Evolutionary conservation across 176 grass and related monocot genomes (phyloP).

Genomic region (Avena sativa): DNA sequence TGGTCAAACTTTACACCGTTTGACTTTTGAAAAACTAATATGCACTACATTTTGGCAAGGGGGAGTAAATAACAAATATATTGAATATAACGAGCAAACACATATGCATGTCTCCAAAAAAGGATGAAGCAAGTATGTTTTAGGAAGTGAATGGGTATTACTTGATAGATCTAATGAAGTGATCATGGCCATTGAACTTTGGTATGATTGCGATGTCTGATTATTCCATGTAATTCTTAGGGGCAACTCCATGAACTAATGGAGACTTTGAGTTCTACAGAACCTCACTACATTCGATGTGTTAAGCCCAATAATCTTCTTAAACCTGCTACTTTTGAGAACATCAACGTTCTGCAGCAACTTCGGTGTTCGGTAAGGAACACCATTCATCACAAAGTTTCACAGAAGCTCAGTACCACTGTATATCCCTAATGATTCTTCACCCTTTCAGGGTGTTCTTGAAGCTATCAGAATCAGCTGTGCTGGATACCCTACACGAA

Average conservation of each 20-base stretch:
- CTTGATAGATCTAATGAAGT: constrained; percentile 22
- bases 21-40: too few species aligned
- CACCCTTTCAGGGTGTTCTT: constrained; percentile 84
- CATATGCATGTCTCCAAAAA: not conserved
- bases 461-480: constrained; percentile 98
- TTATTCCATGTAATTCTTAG: constrained; percentile 55
- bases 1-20: too few species aligned
- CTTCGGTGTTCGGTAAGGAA: constrained; percentile 86
- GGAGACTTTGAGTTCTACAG: constrained; percentile 85
- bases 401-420: not conserved
- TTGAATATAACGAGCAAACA: not conserved
- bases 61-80: not conserved
- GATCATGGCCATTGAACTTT: constrained; percentile 31
- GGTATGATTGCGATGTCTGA: constrained; percentile 30
- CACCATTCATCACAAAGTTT: constrained; percentile 21
- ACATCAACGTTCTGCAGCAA: constrained; percentile 84
- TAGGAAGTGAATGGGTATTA: constrained; percentile 27
- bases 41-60: too few species aligned
- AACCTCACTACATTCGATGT: constrained; percentile 97
- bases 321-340: constrained; percentile 87
- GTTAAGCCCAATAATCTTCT: constrained; percentile 93
- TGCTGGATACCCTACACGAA: constrained; percentile 96
- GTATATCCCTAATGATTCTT: constrained; percentile 34
- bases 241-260: constrained; percentile 85
- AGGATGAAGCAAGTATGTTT: constrained; percentile 5